Conservation (phyloP, 768 basidiomycete genomes). For the Multifurca ochricompacta region DNA sequence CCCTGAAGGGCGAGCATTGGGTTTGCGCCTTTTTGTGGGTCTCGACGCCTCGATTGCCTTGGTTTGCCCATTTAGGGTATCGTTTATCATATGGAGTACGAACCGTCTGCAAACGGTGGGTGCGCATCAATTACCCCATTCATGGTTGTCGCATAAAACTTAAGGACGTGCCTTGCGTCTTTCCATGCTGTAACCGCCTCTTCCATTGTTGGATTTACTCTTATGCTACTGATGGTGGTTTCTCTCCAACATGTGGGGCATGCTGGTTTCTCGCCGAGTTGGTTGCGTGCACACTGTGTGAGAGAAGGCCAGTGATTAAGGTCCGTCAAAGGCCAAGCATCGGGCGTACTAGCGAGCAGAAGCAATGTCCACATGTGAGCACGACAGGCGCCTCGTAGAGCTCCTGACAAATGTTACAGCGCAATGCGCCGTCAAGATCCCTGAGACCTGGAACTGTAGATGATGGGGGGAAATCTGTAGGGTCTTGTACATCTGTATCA, state of each 20-base stretch:
- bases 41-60: neutral
- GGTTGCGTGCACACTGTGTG: conserved; percentile 33
- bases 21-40: conserved; percentile 19
- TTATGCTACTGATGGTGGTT: conserved; percentile 28
- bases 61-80: neutral
- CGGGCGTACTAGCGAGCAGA: conserved; percentile 31
- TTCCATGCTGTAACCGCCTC: conserved; percentile 33
- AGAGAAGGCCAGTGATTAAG: conserved; percentile 3
- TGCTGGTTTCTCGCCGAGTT: conserved; percentile 28
- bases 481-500: conserved; percentile 23
- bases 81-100: conserved; percentile 8
- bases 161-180: conserved; percentile 28
- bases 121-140: neutral
- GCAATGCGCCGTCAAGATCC: conserved; percentile 30
- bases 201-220: conserved; percentile 32
- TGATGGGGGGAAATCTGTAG: conserved; percentile 30
- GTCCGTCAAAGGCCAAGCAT: neutral
- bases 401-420: conserved; percentile 37
- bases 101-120: conserved; percentile 8
- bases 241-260: conserved; percentile 32
- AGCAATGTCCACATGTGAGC: conserved; percentile 35
- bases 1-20: conserved; percentile 1
- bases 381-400: conserved; percentile 32
- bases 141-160: neutral
- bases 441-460: conserved; percentile 25